Conservation (phyloP, 768 basidiomycete genomes). For the Melanogaster broomeanus region DNA sequence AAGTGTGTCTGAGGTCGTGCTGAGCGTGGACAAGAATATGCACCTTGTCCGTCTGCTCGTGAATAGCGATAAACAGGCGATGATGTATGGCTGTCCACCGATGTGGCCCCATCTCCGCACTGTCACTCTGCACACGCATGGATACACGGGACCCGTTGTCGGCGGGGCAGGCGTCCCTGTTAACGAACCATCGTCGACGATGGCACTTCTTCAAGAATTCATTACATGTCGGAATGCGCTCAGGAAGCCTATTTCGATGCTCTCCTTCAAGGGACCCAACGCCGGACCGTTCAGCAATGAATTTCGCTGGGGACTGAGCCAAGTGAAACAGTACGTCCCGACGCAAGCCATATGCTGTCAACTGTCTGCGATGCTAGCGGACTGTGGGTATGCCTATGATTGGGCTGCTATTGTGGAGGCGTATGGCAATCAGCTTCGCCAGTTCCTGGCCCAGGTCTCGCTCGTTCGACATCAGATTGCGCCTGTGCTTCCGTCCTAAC, state of each 20-base stretch:
- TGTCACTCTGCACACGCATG: conserved; percentile 32
- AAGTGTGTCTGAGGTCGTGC: conserved; percentile 30
- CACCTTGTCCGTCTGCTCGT: conserved; percentile 32
- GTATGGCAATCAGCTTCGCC: conserved; percentile 29
- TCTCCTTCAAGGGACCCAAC: conserved; percentile 33
- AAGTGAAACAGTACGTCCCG: conserved; percentile 25
- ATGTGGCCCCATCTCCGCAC: conserved; percentile 30
- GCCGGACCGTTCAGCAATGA: conserved; percentile 28
- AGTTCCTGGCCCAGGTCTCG: conserved; percentile 33
- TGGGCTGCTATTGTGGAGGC: conserved; percentile 32
- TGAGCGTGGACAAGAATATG: conserved; percentile 32
- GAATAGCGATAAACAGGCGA: conserved; percentile 36
- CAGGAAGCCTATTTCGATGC: conserved; percentile 19
- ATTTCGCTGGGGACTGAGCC: conserved; percentile 30
- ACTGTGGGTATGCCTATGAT: conserved; percentile 28
- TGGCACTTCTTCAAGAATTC: conserved; percentile 30
- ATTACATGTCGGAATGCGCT: conserved; percentile 21
- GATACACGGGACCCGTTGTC: conserved; percentile 19
- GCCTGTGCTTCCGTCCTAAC: conserved; percentile 32
- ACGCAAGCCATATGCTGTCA: conserved; percentile 25
- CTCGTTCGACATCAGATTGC: conserved; percentile 30
- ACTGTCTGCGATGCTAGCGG: conserved; percentile 18
- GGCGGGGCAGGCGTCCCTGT: conserved; percentile 21
- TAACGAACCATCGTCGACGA: conserved; percentile 32
- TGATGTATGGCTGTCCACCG: conserved; percentile 25